Base-by-base conservation (phyloP, 805 yeast genomes). In the Lipomyces yamanashiensis region DNA sequence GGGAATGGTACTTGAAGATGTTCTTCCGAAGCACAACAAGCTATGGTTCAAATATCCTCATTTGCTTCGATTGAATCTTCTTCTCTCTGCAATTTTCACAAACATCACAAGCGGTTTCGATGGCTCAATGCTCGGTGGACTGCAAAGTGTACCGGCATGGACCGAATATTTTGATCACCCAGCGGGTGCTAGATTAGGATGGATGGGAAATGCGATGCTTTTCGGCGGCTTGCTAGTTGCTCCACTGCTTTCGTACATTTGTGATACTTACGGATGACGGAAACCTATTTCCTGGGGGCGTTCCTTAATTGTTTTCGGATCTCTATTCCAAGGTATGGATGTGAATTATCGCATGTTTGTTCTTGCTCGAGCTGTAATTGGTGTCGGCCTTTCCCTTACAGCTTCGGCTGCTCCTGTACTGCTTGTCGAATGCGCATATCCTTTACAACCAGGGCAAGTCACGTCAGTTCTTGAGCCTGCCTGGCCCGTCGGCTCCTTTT, bases 71-170 rank as follows among this genome's bases (percentile, higher is more conserved):
- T 75, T 84, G 64, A 77, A 79, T 64, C 65, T 74, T 43, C 70
- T 77, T 6, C 71, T 83, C 37, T 72, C 81, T 36, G 75, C 79
- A 61, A 77, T 84, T 28, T 72, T 82, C 48, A 76, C 83, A 33
- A 78, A 85, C 8, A 80, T 84, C 54, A 81, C 80, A 67, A 79
- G 75, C 54, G 83, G 84, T 63, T 81, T 77, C 64, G 84, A 81
- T 71, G 82, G 82, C 64, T 78, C 81, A 15, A 75, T 83, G 77
- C 73, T 83, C 69, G 83, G 83, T 67, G 84, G 84, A 44, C 75
- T 83, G 65, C 86, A 83, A 69, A 73, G 82, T 8, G 76, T 81
- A 68, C 64, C 71, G 0, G 70, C 71, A 37, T 84, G 85, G 84
- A 72, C 72, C 60, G 62, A 70, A 7, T 76, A 74, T 44, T 77